Base-by-base conservation (phyloP, 164 flowering plant genomes). In the Piper betle region DNA sequence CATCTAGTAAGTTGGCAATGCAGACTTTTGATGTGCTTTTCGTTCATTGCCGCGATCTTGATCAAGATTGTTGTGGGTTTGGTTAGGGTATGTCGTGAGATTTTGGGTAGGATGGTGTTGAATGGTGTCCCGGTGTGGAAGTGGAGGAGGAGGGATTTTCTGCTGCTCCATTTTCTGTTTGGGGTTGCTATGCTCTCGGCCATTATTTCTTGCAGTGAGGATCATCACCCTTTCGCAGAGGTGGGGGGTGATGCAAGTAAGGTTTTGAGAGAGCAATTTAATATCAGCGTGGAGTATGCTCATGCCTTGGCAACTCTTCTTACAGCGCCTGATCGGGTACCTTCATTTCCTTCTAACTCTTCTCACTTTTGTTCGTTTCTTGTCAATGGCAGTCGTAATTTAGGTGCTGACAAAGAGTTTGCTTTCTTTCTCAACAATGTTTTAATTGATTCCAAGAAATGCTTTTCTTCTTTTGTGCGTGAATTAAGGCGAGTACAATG, bases 281-380 rank as follows among this genome's bases (percentile, higher is more conserved):
- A 84, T 83, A 78, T 77, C 67, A 85, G 80, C 80, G 71, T 66
- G 64, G 67, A 70, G 65, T 78, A 81, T 65, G 74, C 80, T 67
- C 74, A 66, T 68, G 75, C 67, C 62, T 62, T 82, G 59, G 71
- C 76, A 66, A 76, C 81, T 60, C 52, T 76, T n/a, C 70, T 81
- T 64, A 71, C 67, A 37, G 67, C 81, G 59, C 64, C 73, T 38
- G 82, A 83, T 68, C 84, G 79, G 88, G 91, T 83, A 61, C 67
- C 17, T 20, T 19, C 42, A 4, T 19, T 41, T 20, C 40, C 17
- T 20, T 12, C 37, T 39, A n/a, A 16, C 57, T 62, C 66, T 43
- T 71, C 42, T 16, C 40, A 50, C 19, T 60, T 8, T 46, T 60
- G 37, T 55, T 19, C 58, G 1, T 62, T 37, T 33, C 64, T 53